phyloP scores from a whole-genome alignment of 176 grass and related monocot genomes.

The Bothriochloa decipiens region DNA sequence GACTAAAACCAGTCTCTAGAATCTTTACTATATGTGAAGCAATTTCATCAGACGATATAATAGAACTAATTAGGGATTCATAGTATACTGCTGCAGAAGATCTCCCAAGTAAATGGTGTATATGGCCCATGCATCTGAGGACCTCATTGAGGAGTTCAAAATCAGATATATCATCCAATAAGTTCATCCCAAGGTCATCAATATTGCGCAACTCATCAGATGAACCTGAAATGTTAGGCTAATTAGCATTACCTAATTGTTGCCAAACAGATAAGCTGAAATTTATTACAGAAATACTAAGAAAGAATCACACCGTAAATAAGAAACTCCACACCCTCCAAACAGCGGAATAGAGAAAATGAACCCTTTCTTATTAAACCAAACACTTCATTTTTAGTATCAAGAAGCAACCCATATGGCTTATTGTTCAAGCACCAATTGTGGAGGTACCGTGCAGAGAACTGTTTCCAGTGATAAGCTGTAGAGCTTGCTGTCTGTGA shows the following conservation, averaged over 20 bases:
- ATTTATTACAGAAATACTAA: slow-evolving; percentile 31
- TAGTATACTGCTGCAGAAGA: slow-evolving; percentile 81
- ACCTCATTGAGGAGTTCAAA: slow-evolving; percentile 70
- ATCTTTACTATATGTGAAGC: slow-evolving; percentile 80
- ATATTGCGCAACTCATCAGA: slow-evolving; percentile 58
- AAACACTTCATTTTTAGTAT: slow-evolving; percentile 66
- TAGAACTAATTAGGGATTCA: slow-evolving; percentile 73
- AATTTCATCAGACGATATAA: slow-evolving; percentile 76
- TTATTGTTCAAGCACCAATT: slow-evolving; percentile 74
- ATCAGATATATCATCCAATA: slow-evolving; percentile 54
- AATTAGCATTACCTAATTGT: slow-evolving; percentile 22
- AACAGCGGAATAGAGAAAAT: slow-evolving; percentile 85
- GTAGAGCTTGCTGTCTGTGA: slow-evolving; percentile 53
- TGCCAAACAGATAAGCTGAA: slow-evolving; percentile 22
- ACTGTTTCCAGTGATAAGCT: slow-evolving; percentile 86
- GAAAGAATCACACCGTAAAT: slow-evolving; percentile 70
- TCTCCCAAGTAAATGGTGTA: slow-evolving; percentile 79
- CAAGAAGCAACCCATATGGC: slow-evolving; percentile 85
- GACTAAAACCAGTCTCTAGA: slow-evolving; percentile 68
- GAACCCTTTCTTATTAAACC: slow-evolving; percentile 93
- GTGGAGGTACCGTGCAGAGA: slow-evolving; percentile 73
- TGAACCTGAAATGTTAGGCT: slow-evolving; percentile 61
- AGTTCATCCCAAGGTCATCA: slow-evolving; percentile 31
- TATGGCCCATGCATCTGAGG: slow-evolving; percentile 87
- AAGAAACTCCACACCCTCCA: slow-evolving; percentile 73